Conservation (phyloP, 306 rosid genomes). For the Hippophae gyantsensis region DNA sequence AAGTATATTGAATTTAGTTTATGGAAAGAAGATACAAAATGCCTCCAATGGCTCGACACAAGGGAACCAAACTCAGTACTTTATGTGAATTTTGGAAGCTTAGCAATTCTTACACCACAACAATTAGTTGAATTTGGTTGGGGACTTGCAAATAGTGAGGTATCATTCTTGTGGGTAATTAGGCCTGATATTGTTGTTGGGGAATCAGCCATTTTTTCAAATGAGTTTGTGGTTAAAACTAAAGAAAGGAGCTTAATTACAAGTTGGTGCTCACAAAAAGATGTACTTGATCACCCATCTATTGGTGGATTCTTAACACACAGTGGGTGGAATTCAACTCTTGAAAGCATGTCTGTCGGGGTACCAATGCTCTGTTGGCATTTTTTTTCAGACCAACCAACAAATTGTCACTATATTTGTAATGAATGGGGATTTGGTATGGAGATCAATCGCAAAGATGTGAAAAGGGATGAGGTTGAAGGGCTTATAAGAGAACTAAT, state of each 20-base stretch:
- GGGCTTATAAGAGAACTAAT: conserved; percentile 1
- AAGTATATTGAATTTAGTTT: conserved; percentile 1
- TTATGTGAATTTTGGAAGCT: conserved; percentile 16
- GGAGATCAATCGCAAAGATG: conserved; percentile 4
- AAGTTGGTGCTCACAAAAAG: conserved; percentile 18
- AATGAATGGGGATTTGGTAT: background rate
- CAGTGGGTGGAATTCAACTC: conserved; percentile 15
- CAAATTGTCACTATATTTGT: background rate
- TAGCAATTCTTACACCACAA: background rate
- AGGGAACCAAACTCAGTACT: conserved; percentile 8
- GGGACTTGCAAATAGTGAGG: conserved; percentile 17
- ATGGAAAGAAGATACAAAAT: conserved; percentile 12
- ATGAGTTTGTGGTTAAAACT: background rate
- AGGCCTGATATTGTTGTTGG: conserved; percentile 1
- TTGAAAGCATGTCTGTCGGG: conserved; percentile 9
- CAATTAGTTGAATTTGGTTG: conserved; percentile 5
- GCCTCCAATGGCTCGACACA: conserved; percentile 11
- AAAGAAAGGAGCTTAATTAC: conserved; percentile 8
- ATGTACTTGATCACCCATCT: conserved; percentile 9
- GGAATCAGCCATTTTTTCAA: background rate
- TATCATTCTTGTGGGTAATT: conserved; percentile 10
- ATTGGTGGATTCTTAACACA: conserved; percentile 12
- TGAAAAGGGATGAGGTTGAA: conserved; percentile 4
- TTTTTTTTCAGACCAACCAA: background rate
- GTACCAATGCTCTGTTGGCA: conserved; percentile 7